Base-by-base conservation (phyloP, 768 basidiomycete genomes). In the Lactifluus volemus region DNA sequence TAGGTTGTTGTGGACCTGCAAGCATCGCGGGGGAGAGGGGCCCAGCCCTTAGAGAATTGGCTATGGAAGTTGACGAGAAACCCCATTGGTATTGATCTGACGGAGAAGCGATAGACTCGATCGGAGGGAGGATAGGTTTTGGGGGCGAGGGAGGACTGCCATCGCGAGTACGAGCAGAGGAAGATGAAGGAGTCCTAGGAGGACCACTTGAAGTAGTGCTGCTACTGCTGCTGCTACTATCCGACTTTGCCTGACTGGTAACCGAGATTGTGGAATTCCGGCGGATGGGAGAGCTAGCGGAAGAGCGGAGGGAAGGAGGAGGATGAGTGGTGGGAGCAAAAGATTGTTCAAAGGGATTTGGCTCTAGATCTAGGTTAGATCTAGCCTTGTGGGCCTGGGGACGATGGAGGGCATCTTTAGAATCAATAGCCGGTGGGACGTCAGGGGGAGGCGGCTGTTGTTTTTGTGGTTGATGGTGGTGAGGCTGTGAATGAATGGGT, bases 21-120 rank as follows among this genome's bases (percentile, higher is more conserved):
- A 97, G 86, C 92, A 98, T 96, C 57, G 96, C 94, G 34, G 96
- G 96, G 5, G 91, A 93, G 57, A 98, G 85, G 1, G 96, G 96
- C 4, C 95, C 96, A 0, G 94, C 82, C 49, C 96, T 85, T 38
- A 98, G 83, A 2, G 92, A 94, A 72, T 88, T 88, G 47, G 78
- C 73, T 52, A 86, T 75, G 48, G 84, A 78, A 21, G 73, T 70
- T 14, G 80, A 73, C 47, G 81, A 78, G 70, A 84, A 84, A 39
- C 77, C 80, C 89, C 92, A 84, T 59, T 71, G 72, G 60, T 81
- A 71, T 4, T 73, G 73, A 65, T 84, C 85, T 11, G 84, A 78
- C 9, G 85, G 84, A 9, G 89, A 88, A 1, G 87, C 83, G 60
- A 93, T 85, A 57, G 88, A 77, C 14, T 88, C 85, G 58, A 94